Evolutionary conservation across 192 early-diverging fungal species (phyloP), one percentile per base, ranked within the genome.

Genomic region (Umbelopsis ramanniana): DNA sequence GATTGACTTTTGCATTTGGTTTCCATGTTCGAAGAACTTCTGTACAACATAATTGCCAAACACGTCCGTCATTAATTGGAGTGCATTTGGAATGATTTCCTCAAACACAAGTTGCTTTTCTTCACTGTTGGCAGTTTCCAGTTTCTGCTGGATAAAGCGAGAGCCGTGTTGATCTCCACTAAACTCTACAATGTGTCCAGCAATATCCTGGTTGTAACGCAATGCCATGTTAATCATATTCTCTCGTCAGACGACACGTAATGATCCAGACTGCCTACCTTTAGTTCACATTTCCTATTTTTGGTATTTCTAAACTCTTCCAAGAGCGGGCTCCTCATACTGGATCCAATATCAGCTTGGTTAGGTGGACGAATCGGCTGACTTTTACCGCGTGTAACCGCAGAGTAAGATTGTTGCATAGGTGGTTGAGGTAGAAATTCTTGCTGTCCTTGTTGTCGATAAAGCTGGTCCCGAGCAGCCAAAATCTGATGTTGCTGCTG

Each of bases 21-120:
- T 94, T 21, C 95, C 97, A 77, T 99, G 94, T 84, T 99, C 97
- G 85, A 99, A 99, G 82, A 99, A 96, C 84, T 97, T 99, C 85
- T 99, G 97, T 69, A 99, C 95, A 60, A 99, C 97, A 77, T 99
- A 99, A 85, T 99, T 99, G 52, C 97, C 97, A 92, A 99, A 99
- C 0, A 99, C 97, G 73, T 99, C 97, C 7, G 95, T 96, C 95
- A 97, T 99, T 66, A 99, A 82, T 70, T 96, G 93, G 52, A 96
- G 83, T 4, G 93, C 89, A 68, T 92, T 90, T 1, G 95, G 94
- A 68, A 94, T 80, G 53, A 99, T 94, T 78, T 99, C 97, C 17
- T 94, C 92, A 85, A 99, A 99, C 45, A 99, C 96, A 45, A 95
- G 81, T 80, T 97, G 93, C 84, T 97, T 97, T 68, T 99, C 97